phyloP scores from a whole-genome alignment of 1,284 basidiomycete species.

The Leccinum holopus region DNA sequence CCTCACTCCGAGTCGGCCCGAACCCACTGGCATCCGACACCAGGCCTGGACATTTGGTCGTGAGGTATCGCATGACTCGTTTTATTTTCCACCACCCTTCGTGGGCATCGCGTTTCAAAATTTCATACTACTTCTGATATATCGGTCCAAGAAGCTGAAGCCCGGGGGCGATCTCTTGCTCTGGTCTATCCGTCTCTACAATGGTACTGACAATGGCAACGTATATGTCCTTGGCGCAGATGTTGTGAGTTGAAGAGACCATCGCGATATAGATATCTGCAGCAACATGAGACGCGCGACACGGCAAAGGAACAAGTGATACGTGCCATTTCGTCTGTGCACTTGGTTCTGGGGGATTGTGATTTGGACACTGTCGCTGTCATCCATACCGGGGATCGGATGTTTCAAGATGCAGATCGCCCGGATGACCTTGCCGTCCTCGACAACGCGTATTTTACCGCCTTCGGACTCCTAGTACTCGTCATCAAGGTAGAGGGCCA shows the following conservation, averaged over 20 bases:
- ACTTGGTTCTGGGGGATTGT: slow-evolving; percentile 99
- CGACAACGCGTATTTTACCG: slow-evolving; percentile 84
- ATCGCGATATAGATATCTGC: slow-evolving; percentile 98
- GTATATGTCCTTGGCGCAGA: slow-evolving; percentile 93
- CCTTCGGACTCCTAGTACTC: slow-evolving; percentile 68
- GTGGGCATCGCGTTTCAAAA: no score
- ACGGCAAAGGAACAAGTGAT: slow-evolving; percentile 8
- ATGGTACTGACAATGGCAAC: slow-evolving; percentile 98
- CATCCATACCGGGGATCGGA: slow-evolving; percentile 96
- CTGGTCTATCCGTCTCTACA: slow-evolving; percentile 93
- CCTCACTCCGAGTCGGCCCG: no score
- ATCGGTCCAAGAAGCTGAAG: slow-evolving; percentile 92
- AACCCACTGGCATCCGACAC: no score
- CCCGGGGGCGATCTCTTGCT: slow-evolving; percentile 90
- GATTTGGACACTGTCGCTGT: slow-evolving; percentile 93
- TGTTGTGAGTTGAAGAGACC: slow-evolving; percentile 96
- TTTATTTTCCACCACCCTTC: no score
- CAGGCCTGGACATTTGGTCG: no score
- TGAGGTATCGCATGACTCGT: no score
- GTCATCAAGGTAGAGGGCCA: slow-evolving; percentile 98
- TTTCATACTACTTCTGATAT: slow-evolving; percentile 76
- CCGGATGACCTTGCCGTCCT: slow-evolving; percentile 93
- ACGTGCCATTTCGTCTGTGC: slow-evolving; percentile 84
- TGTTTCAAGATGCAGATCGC: slow-evolving; percentile 99
- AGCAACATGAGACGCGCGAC: slow-evolving; percentile 9